Conservation (phyloP, 345 rosid species). For the Pugionium cornutum region DNA sequence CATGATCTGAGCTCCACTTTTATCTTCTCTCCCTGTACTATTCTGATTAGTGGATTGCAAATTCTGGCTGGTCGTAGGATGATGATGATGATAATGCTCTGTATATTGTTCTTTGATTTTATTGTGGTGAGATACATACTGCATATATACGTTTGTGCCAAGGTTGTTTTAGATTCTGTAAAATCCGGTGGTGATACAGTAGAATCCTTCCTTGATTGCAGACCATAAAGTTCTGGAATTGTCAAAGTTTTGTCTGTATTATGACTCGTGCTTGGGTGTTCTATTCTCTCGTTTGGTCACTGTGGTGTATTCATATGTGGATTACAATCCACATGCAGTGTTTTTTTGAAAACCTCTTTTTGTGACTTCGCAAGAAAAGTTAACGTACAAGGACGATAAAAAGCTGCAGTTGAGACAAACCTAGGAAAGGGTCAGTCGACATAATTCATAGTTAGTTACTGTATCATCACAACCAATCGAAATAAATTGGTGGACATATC, state of each 20-base stretch:
- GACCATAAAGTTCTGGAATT: too few relatives aligned
- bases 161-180: slow-evolving; percentile 27
- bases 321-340: too few relatives aligned
- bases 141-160: slow-evolving; percentile 38
- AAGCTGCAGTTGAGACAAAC: background rate
- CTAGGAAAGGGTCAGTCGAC: background rate
- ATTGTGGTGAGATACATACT: slow-evolving; percentile 35
- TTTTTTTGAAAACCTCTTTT: too few relatives aligned
- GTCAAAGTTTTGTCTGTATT: too few relatives aligned
- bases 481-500: slow-evolving; percentile 26
- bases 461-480: slow-evolving; percentile 24
- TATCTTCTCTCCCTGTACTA: slow-evolving; percentile 24
- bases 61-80: slow-evolving; percentile 39
- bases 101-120: slow-evolving; percentile 38
- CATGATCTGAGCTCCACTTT: slow-evolving; percentile 10
- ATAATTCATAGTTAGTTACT: background rate
- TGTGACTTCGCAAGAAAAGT: too few relatives aligned
- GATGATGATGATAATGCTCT: slow-evolving; percentile 19
- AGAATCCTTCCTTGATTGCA: too few relatives aligned
- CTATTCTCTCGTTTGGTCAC: too few relatives aligned
- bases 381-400: too few relatives aligned
- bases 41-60: slow-evolving; percentile 40
- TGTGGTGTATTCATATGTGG: too few relatives aligned
- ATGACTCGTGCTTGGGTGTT: too few relatives aligned
- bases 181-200: slow-evolving; percentile 17